phyloP scores from a whole-genome alignment of 2,329 filamentous ascomycete genomes.

The Truncatella angustata region DNA sequence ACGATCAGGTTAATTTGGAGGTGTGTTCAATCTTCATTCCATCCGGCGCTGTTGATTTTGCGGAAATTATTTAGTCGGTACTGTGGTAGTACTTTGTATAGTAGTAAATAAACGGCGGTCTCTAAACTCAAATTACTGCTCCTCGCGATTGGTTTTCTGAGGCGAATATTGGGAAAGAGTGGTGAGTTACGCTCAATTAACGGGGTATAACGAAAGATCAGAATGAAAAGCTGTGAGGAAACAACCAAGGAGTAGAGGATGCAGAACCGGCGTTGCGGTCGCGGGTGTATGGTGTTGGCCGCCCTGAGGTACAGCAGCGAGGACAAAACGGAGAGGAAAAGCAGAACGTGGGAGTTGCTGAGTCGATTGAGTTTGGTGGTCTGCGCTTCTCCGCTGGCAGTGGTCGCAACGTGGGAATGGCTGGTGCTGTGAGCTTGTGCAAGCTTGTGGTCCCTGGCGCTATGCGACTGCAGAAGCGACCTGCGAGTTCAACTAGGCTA shows the following conservation, averaged over 20 bases:
- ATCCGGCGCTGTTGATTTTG: background rate
- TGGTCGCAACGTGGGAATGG: background rate
- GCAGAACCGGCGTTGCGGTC: slow-evolving; percentile 1
- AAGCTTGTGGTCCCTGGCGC: background rate
- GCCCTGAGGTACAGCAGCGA: background rate
- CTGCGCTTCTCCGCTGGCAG: background rate
- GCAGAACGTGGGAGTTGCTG: background rate
- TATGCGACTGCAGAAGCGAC: background rate
- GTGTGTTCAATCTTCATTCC: background rate
- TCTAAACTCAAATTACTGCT: background rate
- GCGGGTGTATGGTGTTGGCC: background rate
- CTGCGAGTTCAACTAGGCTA: background rate
- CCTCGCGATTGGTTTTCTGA: background rate
- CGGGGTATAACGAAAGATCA: background rate
- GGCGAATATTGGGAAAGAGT: background rate
- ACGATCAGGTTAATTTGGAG: background rate
- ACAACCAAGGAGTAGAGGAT: slow-evolving; percentile 1
- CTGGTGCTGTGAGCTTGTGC: background rate
- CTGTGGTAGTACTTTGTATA: background rate
- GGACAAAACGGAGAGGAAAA: background rate
- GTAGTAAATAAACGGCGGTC: background rate
- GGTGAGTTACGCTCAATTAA: background rate
- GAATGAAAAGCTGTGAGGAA: background rate
- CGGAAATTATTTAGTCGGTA: background rate
- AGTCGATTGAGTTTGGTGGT: background rate